Evolutionary conservation across 2,329 filamentous ascomycete genomes (phyloP).

Genomic region (Colletotrichum tropicicola): DNA sequence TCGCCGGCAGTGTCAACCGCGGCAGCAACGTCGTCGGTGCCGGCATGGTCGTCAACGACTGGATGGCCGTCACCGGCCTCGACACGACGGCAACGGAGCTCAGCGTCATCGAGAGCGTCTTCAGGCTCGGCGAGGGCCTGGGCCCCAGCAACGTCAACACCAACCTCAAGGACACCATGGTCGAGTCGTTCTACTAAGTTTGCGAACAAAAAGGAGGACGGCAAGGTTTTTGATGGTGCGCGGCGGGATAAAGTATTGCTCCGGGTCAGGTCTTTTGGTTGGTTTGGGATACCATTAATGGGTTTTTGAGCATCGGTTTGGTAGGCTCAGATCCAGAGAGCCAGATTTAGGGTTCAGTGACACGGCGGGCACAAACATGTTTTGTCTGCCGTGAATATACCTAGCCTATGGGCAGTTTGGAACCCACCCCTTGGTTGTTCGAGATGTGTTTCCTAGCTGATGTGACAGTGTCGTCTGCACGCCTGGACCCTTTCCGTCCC

Average conservation of each 20-base stretch:
- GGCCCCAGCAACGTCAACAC: conserved; percentile 82
- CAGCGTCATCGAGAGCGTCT: conserved; percentile 95
- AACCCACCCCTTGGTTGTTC: background rate
- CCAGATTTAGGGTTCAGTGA: conserved; percentile 21
- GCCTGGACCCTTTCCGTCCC: too few relatives aligned
- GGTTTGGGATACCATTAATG: conserved; percentile 31
- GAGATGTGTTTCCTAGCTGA: background rate
- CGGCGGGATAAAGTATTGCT: conserved; percentile 4
- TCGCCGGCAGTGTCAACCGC: conserved; percentile 92
- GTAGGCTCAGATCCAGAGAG: conserved; percentile 10
- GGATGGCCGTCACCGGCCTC: conserved; percentile 91
- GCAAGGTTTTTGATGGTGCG: background rate
- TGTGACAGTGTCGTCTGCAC: too few relatives aligned
- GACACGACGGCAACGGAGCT: conserved; percentile 95
- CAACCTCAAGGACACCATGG: conserved; percentile 95
- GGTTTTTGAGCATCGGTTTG: conserved; percentile 22
- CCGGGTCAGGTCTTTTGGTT: conserved; percentile 24
- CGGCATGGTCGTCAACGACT: conserved; percentile 96
- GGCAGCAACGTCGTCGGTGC: conserved; percentile 95
- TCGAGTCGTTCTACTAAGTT: conserved; percentile 94
- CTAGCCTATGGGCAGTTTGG: conserved; percentile 17
- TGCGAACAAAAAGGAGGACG: background rate
- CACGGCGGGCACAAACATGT: background rate
- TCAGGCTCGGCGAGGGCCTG: conserved; percentile 88
- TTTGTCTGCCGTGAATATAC: conserved; percentile 20